Evolutionary conservation across 768 basidiomycete genomes (phyloP), one percentile per base, ranked within the genome.

Genomic region (Tylopilus sp.): DNA sequence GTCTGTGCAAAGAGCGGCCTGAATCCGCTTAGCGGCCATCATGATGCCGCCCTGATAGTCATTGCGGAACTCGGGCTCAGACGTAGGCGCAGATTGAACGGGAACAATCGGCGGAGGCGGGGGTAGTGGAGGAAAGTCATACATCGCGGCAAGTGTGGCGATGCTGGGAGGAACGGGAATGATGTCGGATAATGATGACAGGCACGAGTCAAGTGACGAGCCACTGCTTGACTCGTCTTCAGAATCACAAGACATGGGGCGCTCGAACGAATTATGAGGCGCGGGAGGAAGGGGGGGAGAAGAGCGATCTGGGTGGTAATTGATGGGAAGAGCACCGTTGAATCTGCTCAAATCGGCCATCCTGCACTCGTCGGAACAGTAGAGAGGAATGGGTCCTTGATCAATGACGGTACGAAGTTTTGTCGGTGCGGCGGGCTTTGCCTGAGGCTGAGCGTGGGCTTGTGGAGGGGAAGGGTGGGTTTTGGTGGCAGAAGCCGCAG

Each of bases 311-410:
- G 80, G 82, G 58, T 81, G 66, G 65, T 76, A 80, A 57, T 78
- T 66, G 63, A 76, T 72, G 48, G 75, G 74, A 43, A 78, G 70
- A 46, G 66, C 71, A 31, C 72, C 72, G 34, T 73, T 66, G 25
- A 62, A 63, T 60, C 67, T 67, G 61, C 74, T 73, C 59, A 84
- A 65, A 67, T 92, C 89, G 36, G 72, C 71, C 37, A 84, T 67
- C 54, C 80, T 76, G 65, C 89, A 92, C 62, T 85, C 80, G 56
- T 89, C 86, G 1, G 89, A 91, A 71, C 89, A 92, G 72, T 92
- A 92, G 53, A 92, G 78, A 19, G 89, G 89, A 1, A 81, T 83
- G n/a, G 87, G 89, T 1, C 77, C 76, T 67, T 87, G 87, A 72
- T 89, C 87, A 72, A 91, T 90, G 71, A 89, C 76, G 12, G 83